Evolutionary conservation across 768 basidiomycete species (phyloP), one percentile per base, ranked within the genome.

Genomic region (Serendipita sp.): DNA sequence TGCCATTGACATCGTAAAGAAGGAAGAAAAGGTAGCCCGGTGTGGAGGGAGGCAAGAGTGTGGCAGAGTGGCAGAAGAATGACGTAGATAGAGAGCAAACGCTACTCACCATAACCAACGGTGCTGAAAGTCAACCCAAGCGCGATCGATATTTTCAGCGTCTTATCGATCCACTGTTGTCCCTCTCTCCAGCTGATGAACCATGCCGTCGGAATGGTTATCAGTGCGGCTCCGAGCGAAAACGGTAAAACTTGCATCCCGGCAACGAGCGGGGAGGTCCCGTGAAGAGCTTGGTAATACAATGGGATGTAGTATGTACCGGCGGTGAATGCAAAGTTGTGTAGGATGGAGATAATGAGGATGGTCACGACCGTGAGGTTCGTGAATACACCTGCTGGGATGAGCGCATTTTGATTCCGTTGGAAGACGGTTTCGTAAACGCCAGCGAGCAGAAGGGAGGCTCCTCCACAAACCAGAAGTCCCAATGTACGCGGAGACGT

Each of bases 141-240:
- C 4, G 35, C 56, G 16, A 60, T 60, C 4, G 37, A 24, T 3
- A 60, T 28, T 32, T 60, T 60, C 4, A 60, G 56, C 10, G 56
- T 34, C 16, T 35, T 24, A 37, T 60, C 56, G 34, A 60, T 60
- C 56, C 56, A 60, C 28, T 24, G 10, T 10, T 60, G 56, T 5
- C 56, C 56, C 10, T 53, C 48, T 56, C 79, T 82, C 67, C 80
- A 83, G 54, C 79, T 82, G 69, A 91, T 87, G 69, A 87, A 79
- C 87, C 87, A 88, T n/a, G 90, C 88, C 44, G 81, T 86, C 28
- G 89, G 88, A 78, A 92, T 84, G 10, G 90, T 91, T 47, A 89
- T 86, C 65, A 92, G 71, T 28, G 89, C 89, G 38, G 89, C 86
- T 62, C 89, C 90, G 63, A 92, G 81, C 58, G 90, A 88, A 76